phyloP scores from a whole-genome alignment of 202 grass and related monocot species.

The Panicum hallii region DNA sequence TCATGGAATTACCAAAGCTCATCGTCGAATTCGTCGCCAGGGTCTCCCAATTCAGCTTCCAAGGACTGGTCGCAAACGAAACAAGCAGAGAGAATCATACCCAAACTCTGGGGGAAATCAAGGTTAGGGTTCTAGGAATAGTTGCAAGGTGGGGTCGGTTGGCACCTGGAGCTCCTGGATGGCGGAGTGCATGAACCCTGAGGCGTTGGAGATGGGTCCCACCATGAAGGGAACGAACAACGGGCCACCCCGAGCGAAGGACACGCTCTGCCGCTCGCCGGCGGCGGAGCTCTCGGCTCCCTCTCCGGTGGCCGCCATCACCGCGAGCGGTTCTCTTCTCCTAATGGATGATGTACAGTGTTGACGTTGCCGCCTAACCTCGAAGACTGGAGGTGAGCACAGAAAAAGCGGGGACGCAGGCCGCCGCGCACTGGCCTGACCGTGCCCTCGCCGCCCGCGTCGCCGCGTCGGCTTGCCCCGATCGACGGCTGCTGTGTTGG shows the following conservation, averaged over 20 bases:
- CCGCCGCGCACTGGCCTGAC: not conserved
- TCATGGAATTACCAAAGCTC: conserved; percentile 60
- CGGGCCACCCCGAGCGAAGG: conserved; percentile 75
- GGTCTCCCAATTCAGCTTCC: conserved; percentile 56
- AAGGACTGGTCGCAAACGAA: conserved; percentile 44
- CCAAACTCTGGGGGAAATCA: not conserved
- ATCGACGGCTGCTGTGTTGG: not conserved
- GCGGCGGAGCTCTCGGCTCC: conserved; percentile 50
- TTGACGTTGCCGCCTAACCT: not conserved
- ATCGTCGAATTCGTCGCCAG: conserved; percentile 54
- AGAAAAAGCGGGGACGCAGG: not conserved
- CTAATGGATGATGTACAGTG: not conserved
- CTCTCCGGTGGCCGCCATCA: conserved; percentile 43
- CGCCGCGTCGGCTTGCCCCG: not conserved
- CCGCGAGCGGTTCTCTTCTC: not conserved
- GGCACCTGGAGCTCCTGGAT: conserved; percentile 70
- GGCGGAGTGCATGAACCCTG: conserved; percentile 69
- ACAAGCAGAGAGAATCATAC: not conserved
- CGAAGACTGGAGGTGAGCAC: not conserved
- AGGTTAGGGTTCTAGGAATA: conserved; percentile 2
- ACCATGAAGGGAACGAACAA: conserved; percentile 74
- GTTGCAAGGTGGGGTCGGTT: not conserved
- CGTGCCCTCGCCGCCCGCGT: not conserved
- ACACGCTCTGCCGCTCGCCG: conserved; percentile 44
- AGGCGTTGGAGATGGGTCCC: conserved; percentile 61